Conservation (phyloP, 2,329 filamentous ascomycete genomes). For the Niveomyces coronatus region DNA sequence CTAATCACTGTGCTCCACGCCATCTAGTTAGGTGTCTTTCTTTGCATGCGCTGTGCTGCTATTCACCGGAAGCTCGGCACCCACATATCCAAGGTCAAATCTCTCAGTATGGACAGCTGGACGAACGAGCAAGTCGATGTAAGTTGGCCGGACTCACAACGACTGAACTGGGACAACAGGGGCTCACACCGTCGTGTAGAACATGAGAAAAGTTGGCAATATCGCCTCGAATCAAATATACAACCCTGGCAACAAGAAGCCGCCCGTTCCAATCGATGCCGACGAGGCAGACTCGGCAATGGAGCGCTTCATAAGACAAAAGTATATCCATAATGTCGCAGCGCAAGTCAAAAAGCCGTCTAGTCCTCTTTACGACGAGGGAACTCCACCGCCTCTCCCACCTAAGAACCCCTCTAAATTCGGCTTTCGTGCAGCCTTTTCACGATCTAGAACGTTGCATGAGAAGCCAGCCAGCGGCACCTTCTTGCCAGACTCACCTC, state of each 20-base stretch:
- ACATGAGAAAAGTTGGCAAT: constrained; percentile 92
- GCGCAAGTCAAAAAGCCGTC: constrained; percentile 26
- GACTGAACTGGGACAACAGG: neutral
- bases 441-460: constrained; percentile 52
- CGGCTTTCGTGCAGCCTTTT: constrained; percentile 49
- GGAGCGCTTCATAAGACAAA: constrained; percentile 90
- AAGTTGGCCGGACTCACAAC: constrained; percentile 23
- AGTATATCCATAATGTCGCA: constrained; percentile 61
- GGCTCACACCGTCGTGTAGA: constrained; percentile 39
- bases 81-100: constrained; percentile 98
- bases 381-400: constrained; percentile 48
- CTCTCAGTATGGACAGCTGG: constrained; percentile 97
- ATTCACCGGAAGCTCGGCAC: constrained; percentile 95
- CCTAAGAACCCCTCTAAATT: constrained; percentile 56
- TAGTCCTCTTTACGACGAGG: constrained; percentile 46
- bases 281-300: constrained; percentile 91
- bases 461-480: constrained; percentile 27
- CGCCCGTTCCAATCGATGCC: constrained; percentile 76
- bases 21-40: constrained; percentile 75
- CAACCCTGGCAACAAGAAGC: constrained; percentile 74
- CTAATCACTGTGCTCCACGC: constrained; percentile 12
- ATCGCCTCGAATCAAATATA: constrained; percentile 74
- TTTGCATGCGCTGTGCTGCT: constrained; percentile 94
- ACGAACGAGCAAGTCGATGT: constrained; percentile 93
- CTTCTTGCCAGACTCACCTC: constrained; percentile 24